phyloP scores from a whole-genome alignment of 1,139 yeast genomes.

The Saccharomyces uvarum region DNA sequence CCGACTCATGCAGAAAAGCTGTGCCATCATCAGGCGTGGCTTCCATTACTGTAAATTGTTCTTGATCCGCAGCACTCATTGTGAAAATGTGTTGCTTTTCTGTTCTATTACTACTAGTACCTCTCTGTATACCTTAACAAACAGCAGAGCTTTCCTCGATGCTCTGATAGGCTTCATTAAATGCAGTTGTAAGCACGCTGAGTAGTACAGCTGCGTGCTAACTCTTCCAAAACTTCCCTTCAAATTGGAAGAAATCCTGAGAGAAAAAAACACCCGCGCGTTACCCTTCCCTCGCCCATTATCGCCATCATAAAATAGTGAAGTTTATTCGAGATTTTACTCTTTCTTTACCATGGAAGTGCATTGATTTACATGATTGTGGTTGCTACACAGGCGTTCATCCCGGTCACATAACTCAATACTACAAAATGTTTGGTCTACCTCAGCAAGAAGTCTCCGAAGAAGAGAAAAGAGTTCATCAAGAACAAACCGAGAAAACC shows the following conservation, averaged over 20 bases:
- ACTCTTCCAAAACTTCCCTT: conserved; percentile 5
- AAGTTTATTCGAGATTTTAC: background rate
- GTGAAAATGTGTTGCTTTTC: background rate
- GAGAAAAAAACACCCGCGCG: background rate
- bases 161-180: background rate
- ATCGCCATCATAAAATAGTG: background rate
- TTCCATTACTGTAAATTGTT: conserved; percentile 2
- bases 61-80: background rate
- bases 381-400: conserved; percentile 3
- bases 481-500: conserved; percentile 59
- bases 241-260: background rate
- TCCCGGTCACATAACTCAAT: conserved; percentile 13
- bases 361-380: background rate
- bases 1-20: background rate
- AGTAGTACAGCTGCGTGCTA: conserved; percentile 1
- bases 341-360: background rate
- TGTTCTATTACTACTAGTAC: background rate
- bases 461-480: conserved; percentile 71
- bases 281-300: background rate
- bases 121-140: background rate
- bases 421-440: conserved; percentile 61
- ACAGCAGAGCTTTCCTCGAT: background rate
- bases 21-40: conserved; percentile 1
- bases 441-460: conserved; percentile 65
- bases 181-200: background rate